A percentile compares a stretch with the other conserved stretches of the same genome.
These are phyloP conservation scores for Cryptosporidium tyzzeri DNA, from an alignment of 169 alveolate species.

Conservation along the genomic window DNA sequence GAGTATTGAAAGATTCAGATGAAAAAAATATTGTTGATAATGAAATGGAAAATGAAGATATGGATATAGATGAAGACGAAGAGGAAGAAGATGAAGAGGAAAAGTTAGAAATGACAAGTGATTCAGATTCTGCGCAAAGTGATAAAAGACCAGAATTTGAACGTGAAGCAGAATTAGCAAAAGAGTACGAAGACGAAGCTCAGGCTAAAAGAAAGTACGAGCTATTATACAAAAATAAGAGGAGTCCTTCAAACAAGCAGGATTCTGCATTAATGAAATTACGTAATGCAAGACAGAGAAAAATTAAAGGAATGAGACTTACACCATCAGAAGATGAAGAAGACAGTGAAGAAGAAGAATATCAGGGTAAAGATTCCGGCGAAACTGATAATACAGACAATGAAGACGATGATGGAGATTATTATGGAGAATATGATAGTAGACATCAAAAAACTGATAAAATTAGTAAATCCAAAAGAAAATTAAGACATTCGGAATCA, in stretches of 20 bases:
- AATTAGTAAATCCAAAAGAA: not conserved
- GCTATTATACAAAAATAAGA: constrained; percentile 36
- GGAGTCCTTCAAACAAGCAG: constrained; percentile 45
- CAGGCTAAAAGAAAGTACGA: constrained; percentile 65
- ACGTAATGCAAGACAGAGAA: constrained; percentile 68
- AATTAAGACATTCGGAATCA: not conserved
- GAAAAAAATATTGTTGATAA: not conserved
- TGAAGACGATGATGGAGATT: constrained; percentile 6
- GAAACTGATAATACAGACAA: constrained; percentile 6
- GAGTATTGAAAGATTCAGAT: constrained; percentile 6
- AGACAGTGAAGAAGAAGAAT: constrained; percentile 27
- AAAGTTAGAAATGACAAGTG: not conserved
- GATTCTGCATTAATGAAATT: constrained; percentile 59
- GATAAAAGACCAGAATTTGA: constrained; percentile 63
- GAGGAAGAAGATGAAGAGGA: constrained; percentile 48
- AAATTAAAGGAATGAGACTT: constrained; percentile 19
- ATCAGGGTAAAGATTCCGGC: not conserved
- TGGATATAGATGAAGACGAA: constrained; percentile 16
- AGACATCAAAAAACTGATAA: not conserved
- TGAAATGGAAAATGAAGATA: constrained; percentile 12
- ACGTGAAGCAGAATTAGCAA: constrained; percentile 61
- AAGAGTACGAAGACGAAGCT: constrained; percentile 33
- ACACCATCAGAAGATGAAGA: constrained; percentile 21
- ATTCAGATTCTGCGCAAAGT: not conserved
- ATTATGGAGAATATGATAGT: constrained; percentile 4